phyloP scores from a whole-genome alignment of 2,329 filamentous ascomycete species.

The Ceratocystis harringtonii region DNA sequence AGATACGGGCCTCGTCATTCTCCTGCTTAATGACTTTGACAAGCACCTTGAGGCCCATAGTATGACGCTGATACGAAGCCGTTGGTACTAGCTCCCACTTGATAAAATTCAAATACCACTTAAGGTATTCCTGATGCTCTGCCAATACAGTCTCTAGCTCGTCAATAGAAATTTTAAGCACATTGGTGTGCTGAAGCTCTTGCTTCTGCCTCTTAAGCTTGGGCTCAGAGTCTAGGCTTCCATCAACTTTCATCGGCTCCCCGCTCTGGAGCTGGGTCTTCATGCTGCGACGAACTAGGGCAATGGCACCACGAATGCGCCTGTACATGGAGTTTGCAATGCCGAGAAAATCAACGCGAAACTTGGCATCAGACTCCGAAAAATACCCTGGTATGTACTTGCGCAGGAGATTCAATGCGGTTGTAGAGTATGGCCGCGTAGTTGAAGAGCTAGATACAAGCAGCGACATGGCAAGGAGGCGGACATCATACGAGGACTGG shows the following conservation, averaged over 20 bases:
- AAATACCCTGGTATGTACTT: conserved; percentile 56
- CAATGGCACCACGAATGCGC: conserved; percentile 53
- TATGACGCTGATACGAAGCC: conserved; percentile 79
- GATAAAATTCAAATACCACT: conserved; percentile 60
- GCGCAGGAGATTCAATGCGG: conserved; percentile 47
- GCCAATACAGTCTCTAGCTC: conserved; percentile 28
- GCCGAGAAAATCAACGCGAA: conserved; percentile 65
- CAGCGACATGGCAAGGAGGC: conserved; percentile 68
- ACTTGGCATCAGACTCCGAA: conserved; percentile 72
- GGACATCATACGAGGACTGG: conserved; percentile 47
- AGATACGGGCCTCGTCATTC: conserved; percentile 36
- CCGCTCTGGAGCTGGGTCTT: conserved; percentile 23
- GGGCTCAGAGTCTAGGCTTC: conserved; percentile 17
- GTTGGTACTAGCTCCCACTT: conserved; percentile 60
- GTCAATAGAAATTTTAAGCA: conserved; percentile 27
- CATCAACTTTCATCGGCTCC: conserved; percentile 25
- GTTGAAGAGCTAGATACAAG: conserved; percentile 61
- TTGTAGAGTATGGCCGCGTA: conserved; percentile 53
- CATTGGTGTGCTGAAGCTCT: conserved; percentile 27
- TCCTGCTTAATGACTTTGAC: conserved; percentile 53
- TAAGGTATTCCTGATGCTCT: conserved; percentile 49
- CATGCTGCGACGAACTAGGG: conserved; percentile 36
- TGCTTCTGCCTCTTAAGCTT: conserved; percentile 20
- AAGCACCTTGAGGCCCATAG: conserved; percentile 60
- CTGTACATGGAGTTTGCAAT: conserved; percentile 63